Evolutionary conservation across 108 stramenopile genomes (phyloP), one percentile per base, ranked within the genome.

Genomic region (Pseudonitzschia multiseries): DNA sequence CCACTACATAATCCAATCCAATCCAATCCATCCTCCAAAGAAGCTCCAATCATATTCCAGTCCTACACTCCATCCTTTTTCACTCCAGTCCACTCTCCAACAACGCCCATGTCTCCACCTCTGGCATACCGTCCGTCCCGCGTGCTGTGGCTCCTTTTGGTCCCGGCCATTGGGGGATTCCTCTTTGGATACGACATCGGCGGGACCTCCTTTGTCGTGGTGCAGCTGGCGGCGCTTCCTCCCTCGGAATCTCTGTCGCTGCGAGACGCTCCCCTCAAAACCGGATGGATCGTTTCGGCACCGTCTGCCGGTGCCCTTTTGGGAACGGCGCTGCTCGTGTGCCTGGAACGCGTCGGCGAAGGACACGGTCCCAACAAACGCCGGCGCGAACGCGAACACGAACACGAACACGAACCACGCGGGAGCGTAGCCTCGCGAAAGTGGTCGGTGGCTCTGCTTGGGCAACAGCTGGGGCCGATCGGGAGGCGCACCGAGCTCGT

Each of bases 161-260:
- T 33, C n/a, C 61, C 61, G 2, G 61, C 61, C n/a, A 13, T 62
- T 4, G 61, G 61, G n/a, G 61, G 61, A 0, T 59, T 89, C 26
- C 65, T 87, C 17, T 89, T 89, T 61, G 88, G 88, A 31, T 84
- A 83, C 27, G 87, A 88, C 60, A 89, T 89, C 44, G 86, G 86
- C 4, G 83, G 76, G 0, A 87, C 86, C 4, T 76, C 74, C 18
- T 81, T 65, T 44, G 83, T 75, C 24, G 27, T 89, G 29, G 52
- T 62, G 4, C 82, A 87, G 64, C 57, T 87, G 12, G 57, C 64
- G n/a, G 36, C 46, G 20, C 0, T 50, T 9, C 21, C 17, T 26
- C 20, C 43, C 0, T 22, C 65, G 0, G 12, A 6, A 3, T 14
- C 54, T 12, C 22, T 68, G 20, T 26, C 60, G 33, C 51, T 66